Evolutionary conservation across 2,329 filamentous ascomycete species (phyloP), one percentile per base, ranked within the genome.

Genomic region (Proliferodiscus dingleyae): DNA sequence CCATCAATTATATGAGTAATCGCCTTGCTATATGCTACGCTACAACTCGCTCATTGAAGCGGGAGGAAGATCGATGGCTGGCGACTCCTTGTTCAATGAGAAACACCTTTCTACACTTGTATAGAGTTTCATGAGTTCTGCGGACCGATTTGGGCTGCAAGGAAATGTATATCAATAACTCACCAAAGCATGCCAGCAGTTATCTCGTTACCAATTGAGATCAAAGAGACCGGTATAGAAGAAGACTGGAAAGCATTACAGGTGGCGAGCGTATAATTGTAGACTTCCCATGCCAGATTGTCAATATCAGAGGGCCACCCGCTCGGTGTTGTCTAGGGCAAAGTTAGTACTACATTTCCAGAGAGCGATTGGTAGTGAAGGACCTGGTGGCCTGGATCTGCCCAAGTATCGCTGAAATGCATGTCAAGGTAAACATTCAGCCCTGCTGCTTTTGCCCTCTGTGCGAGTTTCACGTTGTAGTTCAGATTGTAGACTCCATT

Each of bases 131-230:
- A n/a, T n/a, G n/a, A n/a, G n/a, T n/a, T n/a, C n/a, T n/a, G n/a
- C n/a, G n/a, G n/a, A n/a, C n/a, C n/a, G n/a, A n/a, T n/a, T n/a
- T n/a, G n/a, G n/a, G n/a, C n/a, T n/a, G n/a, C n/a, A n/a, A n/a
- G n/a, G n/a, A n/a, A n/a, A n/a, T n/a, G n/a, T n/a, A n/a, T n/a
- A n/a, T n/a, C n/a, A n/a, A n/a, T n/a, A 26, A 26, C 24, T 6
- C 11, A 26, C 24, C 79, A 86, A 34, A 88, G 72, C 24, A 88
- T 67, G 0, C 85, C 85, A 1, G 71, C 66, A 0, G 77, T 76
- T 61, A 89, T 87, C 61, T 88, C 85, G 58, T 89, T 89, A 19
- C 85, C 85, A 52, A 89, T 82, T 13, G 79, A 82, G 40, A 88
- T 74, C 40, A 88, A 80, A 2, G 71, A 68, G 0, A 83, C 75